Conservation (phyloP, 345 rosid species). For the Linum tenue region DNA sequence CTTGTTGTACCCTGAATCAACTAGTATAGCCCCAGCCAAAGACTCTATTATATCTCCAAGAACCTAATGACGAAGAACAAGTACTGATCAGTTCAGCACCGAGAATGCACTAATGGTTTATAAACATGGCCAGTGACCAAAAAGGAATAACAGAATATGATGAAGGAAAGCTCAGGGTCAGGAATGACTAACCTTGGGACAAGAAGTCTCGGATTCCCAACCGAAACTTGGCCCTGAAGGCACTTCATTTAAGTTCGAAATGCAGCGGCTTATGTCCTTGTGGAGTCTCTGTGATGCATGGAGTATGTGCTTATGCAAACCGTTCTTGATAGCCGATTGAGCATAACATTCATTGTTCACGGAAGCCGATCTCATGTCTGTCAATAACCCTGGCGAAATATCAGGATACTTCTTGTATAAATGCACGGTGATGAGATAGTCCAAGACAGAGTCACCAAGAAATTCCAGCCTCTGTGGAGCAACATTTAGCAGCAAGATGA, state of each 20-base stretch:
- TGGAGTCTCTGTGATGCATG: constrained; percentile 60
- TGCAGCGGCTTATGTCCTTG: constrained; percentile 32
- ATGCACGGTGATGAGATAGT: constrained; percentile 59
- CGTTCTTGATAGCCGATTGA: constrained; percentile 40
- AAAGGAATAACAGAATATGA: not conserved
- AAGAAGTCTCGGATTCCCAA: constrained; percentile 65
- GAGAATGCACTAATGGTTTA: too few species aligned
- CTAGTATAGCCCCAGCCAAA: constrained; percentile 72
- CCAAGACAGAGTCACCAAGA: constrained; percentile 85
- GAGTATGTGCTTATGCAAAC: constrained; percentile 58
- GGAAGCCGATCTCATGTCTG: constrained; percentile 90
- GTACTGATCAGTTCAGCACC: too few species aligned
- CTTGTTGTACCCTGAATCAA: constrained; percentile 69
- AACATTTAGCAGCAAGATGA: not conserved
- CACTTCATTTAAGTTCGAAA: constrained; percentile 21
- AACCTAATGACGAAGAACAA: constrained; percentile 33
- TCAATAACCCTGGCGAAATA: constrained; percentile 68
- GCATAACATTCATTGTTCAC: constrained; percentile 90
- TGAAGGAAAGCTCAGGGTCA: too few species aligned
- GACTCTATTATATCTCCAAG: constrained; percentile 89
- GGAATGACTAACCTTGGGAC: constrained; percentile 61
- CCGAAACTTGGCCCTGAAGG: constrained; percentile 46
- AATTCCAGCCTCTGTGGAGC: constrained; percentile 71
- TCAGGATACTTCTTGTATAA: constrained; percentile 45
- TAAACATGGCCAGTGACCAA: too few species aligned